Percentiles rank a stretch among this genome's conserved stretches.
phyloP scores from a whole-genome alignment of 2,329 filamentous ascomycete species.

The Sporothrix dimorphospora region DNA sequence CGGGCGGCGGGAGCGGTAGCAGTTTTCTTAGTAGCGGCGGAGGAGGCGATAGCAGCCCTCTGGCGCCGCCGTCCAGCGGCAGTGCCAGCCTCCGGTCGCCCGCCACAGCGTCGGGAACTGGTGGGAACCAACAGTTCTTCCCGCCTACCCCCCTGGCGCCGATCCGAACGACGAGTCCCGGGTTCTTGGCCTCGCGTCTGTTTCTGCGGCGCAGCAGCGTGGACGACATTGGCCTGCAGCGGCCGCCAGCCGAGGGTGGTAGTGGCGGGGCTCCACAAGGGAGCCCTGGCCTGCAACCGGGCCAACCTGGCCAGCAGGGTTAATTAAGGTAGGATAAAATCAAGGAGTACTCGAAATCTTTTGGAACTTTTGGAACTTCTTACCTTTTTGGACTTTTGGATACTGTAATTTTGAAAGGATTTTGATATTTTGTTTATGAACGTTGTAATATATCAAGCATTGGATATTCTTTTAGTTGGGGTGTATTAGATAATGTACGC shows the following conservation, averaged over 20 bases:
- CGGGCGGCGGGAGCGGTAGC: slow-evolving; percentile 36
- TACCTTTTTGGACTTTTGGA: neutral
- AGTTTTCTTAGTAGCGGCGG: neutral
- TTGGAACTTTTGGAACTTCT: neutral
- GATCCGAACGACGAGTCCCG: slow-evolving; percentile 49
- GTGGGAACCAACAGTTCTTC: neutral
- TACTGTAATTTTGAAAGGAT: neutral
- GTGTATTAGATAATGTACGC: neutral
- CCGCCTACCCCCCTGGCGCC: slow-evolving; percentile 28
- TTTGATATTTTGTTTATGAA: neutral
- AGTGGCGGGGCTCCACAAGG: neutral
- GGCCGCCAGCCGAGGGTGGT: slow-evolving; percentile 1
- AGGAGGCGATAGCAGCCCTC: neutral
- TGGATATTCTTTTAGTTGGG: neutral
- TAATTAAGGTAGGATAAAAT: neutral
- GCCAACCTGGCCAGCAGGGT: neutral
- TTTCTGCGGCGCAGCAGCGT: slow-evolving; percentile 55
- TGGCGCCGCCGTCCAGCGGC: slow-evolving; percentile 32
- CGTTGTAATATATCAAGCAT: slow-evolving; percentile 4
- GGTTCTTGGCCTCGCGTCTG: slow-evolving; percentile 44
- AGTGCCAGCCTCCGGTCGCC: slow-evolving; percentile 35
- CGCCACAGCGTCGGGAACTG: neutral
- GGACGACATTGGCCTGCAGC: slow-evolving; percentile 41
- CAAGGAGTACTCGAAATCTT: neutral
- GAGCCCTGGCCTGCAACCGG: neutral